phyloP scores from a whole-genome alignment of 495 filamentous ascomycete genomes.

The Tuber aestivum region DNA sequence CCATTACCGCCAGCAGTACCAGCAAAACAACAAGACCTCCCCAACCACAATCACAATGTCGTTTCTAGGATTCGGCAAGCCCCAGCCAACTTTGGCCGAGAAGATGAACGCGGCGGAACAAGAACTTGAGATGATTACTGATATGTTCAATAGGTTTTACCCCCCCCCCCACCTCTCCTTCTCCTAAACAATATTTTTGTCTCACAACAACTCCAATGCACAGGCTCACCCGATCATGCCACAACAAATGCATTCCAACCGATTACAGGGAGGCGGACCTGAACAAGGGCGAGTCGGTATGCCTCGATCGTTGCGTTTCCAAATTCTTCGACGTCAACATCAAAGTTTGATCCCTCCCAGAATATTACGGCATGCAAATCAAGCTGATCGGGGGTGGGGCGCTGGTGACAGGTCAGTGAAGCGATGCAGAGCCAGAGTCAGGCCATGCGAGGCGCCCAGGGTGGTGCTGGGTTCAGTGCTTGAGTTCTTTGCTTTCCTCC shows the following conservation, averaged over 20 bases:
- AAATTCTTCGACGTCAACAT: slow-evolving; percentile 99
- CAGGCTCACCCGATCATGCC: slow-evolving; percentile 81
- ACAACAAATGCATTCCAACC: slow-evolving; percentile 80
- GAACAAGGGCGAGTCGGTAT: slow-evolving; percentile 97
- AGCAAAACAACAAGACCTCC: not conserved
- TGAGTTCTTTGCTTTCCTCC: not conserved
- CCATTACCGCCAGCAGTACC: slow-evolving; percentile 12
- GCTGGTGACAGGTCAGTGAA: slow-evolving; percentile 1
- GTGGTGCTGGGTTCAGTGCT: not conserved
- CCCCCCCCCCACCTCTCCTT: slow-evolving; percentile 8
- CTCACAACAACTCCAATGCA: slow-evolving; percentile 5
- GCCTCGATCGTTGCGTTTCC: slow-evolving; percentile 87
- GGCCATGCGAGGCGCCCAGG: slow-evolving; percentile 1
- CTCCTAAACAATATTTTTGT: slow-evolving; percentile 10
- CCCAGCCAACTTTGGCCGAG: slow-evolving; percentile 85
- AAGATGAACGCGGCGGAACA: slow-evolving; percentile 93
- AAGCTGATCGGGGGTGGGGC: not conserved
- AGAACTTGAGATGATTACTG: slow-evolving; percentile 87
- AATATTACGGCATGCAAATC: slow-evolving; percentile 29
- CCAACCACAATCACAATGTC: slow-evolving; percentile 57
- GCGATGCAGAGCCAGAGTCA: not conserved
- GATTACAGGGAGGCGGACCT: slow-evolving; percentile 92
- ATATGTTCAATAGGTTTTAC: slow-evolving; percentile 88
- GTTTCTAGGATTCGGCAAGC: slow-evolving; percentile 74
- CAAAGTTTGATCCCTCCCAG: slow-evolving; percentile 55